phyloP scores from a whole-genome alignment of 306 rosid species.

The Biancaea sappan region DNA sequence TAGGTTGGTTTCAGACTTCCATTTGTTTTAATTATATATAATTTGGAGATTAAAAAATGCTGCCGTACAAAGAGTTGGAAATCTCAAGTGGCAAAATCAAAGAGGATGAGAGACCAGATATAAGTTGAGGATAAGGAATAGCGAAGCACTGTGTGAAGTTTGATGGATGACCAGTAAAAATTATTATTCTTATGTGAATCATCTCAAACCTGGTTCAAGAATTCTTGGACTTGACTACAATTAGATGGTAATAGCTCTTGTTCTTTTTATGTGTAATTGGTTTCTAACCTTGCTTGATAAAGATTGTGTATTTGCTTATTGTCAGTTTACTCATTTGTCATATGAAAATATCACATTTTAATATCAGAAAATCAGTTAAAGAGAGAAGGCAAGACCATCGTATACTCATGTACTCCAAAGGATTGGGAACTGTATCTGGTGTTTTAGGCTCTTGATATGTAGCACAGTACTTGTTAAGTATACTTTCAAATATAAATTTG shows the following conservation, averaged over 20 bases:
- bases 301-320: not conserved
- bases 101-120: not conserved
- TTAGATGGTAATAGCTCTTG: not conserved
- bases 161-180: not conserved
- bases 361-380: not conserved
- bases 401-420: not conserved
- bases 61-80: not conserved
- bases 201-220: not conserved
- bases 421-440: not conserved
- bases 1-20: not conserved
- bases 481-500: constrained; percentile 1
- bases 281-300: not conserved
- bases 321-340: not conserved
- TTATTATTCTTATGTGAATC: not conserved
- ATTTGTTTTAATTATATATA: not conserved
- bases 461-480: constrained; percentile 4
- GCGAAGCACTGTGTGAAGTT: not conserved
- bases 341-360: not conserved
- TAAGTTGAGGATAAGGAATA: not conserved
- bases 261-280: not conserved
- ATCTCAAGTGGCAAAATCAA: not conserved
- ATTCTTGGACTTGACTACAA: not conserved
- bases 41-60: not conserved
- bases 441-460: constrained; percentile 10
- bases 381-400: not conserved